A percentile compares a stretch with the other conserved stretches of the same genome.
These are phyloP conservation scores for Solanum sparsipilum DNA, from an alignment of 257 asterid species.

Conservation along the genomic window DNA sequence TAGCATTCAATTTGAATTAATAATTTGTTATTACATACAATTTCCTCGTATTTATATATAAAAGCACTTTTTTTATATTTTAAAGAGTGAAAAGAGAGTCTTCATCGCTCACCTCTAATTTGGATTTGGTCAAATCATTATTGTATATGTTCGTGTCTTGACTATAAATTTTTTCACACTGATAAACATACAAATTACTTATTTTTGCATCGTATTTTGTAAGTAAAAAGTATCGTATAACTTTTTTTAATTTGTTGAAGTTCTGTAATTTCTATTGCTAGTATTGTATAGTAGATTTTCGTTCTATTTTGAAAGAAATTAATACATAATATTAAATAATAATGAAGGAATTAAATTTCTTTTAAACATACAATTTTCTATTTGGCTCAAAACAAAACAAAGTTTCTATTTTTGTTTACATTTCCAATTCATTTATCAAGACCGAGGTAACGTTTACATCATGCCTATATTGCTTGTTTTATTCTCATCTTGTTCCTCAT, in stretches of 20 bases:
- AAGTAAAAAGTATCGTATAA: not conserved
- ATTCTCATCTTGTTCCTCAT: not conserved
- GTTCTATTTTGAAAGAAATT: no score
- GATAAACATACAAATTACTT: not conserved
- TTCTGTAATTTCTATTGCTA: not conserved
- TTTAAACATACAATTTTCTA: no score
- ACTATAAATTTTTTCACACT: not conserved
- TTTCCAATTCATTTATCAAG: not conserved
- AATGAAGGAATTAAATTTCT: not conserved
- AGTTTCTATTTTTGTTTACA: no score
- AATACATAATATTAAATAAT: no score
- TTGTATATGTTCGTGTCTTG: no score
- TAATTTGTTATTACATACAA: no score
- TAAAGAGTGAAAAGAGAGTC: no score
- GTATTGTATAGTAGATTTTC: no score
- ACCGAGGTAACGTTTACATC: not conserved
- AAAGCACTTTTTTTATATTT: not conserved
- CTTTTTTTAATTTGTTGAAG: not conserved
- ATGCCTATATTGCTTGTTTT: not conserved
- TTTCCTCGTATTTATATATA: not conserved
- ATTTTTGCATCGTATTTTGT: no score
- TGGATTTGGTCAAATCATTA: no score
- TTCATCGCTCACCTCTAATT: no score
- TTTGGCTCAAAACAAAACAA: not conserved
- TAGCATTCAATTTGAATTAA: no score